Percentiles rank a stretch among this genome's conserved stretches.
Evolutionary conservation across 2,329 filamentous ascomycete genomes (phyloP).

Genomic region (Aureobasidium sp.): DNA sequence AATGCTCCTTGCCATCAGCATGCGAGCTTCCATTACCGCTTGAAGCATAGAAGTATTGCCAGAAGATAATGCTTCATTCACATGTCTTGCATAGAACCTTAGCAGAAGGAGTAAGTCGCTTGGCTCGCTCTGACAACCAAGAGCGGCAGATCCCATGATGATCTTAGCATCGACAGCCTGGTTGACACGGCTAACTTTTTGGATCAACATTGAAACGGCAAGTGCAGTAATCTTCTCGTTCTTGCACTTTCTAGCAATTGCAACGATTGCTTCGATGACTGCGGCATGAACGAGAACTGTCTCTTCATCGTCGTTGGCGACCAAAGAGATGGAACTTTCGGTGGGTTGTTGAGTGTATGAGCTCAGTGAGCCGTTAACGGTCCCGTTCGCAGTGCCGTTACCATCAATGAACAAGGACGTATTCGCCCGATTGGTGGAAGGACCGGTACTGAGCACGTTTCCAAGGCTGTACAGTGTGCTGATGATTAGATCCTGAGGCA

Average conservation of each 20-base stretch:
- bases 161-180: constrained; percentile 74
- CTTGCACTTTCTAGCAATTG: constrained; percentile 70
- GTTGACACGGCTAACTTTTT: constrained; percentile 84
- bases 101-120: constrained; percentile 79
- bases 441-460: constrained; percentile 76
- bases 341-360: constrained; percentile 23
- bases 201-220: constrained; percentile 90
- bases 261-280: constrained; percentile 90
- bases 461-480: constrained; percentile 95
- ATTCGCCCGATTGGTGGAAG: constrained; percentile 42
- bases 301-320: constrained; percentile 68
- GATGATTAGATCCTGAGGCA: constrained; percentile 89
- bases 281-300: constrained; percentile 69
- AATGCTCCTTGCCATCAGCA: constrained; percentile 64
- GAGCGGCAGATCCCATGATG: constrained; percentile 67
- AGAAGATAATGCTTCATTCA: constrained; percentile 62
- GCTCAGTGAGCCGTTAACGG: constrained; percentile 10
- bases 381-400: constrained; percentile 19
- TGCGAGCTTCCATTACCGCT: constrained; percentile 73
- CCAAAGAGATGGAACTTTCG: constrained; percentile 73
- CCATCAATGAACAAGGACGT: constrained; percentile 42
- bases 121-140: constrained; percentile 69
- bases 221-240: constrained; percentile 91
- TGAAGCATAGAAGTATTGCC: constrained; percentile 59
- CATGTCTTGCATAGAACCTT: constrained; percentile 70